Evolutionary conservation across 352 stramenopile genomes (phyloP), one percentile per base, ranked within the genome.

Genomic region (Pythium rhizo-oryzae): DNA sequence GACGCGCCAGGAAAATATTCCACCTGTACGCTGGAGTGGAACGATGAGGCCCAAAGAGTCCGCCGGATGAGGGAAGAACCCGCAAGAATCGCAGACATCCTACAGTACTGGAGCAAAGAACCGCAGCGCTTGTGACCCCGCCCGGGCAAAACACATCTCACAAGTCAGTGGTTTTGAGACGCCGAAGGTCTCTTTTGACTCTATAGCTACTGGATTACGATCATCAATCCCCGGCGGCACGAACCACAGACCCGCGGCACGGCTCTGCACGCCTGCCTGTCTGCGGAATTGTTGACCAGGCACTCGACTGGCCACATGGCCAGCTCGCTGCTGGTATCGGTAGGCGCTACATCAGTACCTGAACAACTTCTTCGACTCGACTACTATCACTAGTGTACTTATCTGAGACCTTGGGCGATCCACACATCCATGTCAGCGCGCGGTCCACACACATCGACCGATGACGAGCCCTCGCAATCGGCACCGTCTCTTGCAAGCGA

Each of bases 361-460:
- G 13, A n/a, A 21, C 41, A 7, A 6, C 41, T 46, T 15, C 39
- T 19, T 5, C 5, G 6, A 46, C 39, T 15, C 39, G 3, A 46
- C 39, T 19, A 13, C 2, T 19, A 15, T 7, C 35, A 12, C 7
- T 41, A 41, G 35, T 47, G 41, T 47, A 47, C 41, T 47, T 19
- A 47, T 47, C 15, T 47, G 41, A 47, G 41, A 47, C 41, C 41
- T 12, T 47, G 35, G 37, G 37, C 37, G 41, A 47, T 47, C 41
- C 41, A 47, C 41, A 47, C 41, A 47, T 47, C 41, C 41, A 47
- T 47, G 41, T 47, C 41, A 47, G 41, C 41, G 41, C 41, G 35
- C 11, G 15, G 41, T 16, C 41, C 41, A 47, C 41, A 47, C 41
- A 21, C 41, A 47, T 47, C 4, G 4, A 21, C 21, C 41, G 41